phyloP scores from a whole-genome alignment of 345 rosid genomes.

The Hibiscus mutabilis region DNA sequence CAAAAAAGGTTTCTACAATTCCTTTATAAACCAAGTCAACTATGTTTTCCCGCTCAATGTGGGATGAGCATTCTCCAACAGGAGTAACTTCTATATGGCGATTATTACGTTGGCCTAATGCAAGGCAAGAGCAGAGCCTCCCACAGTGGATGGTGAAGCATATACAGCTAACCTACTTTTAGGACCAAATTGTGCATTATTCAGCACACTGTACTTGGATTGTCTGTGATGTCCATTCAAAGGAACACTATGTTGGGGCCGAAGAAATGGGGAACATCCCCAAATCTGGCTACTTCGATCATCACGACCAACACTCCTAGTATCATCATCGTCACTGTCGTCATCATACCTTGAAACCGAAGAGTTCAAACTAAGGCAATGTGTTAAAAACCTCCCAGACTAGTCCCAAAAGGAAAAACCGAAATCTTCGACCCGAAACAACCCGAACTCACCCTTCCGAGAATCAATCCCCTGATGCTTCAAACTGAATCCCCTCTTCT shows the following conservation, averaged over 20 bases:
- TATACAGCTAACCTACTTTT: slow-evolving; percentile 45
- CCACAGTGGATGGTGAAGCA: slow-evolving; percentile 61
- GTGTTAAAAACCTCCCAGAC: slow-evolving; percentile 81
- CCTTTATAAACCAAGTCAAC: too few species aligned
- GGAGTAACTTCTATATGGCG: slow-evolving; percentile 82
- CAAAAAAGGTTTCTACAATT: too few species aligned
- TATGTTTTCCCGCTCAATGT: too few species aligned
- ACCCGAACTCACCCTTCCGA: slow-evolving; percentile 36
- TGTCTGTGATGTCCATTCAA: slow-evolving; percentile 29
- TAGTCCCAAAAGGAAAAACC: slow-evolving; percentile 67
- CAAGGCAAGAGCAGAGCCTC: slow-evolving; percentile 83
- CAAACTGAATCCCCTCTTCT: slow-evolving; percentile 23
- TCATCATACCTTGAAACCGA: slow-evolving; percentile 41
- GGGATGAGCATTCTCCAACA: too few species aligned
- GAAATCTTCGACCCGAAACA: slow-evolving; percentile 50
- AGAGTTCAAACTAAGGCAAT: slow-evolving; percentile 70
- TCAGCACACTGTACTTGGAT: slow-evolving; percentile 17
- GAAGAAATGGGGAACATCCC: too few species aligned
- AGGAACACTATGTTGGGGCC: slow-evolving; percentile 28
- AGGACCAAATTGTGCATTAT: slow-evolving; percentile 33
- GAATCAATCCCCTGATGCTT: slow-evolving; percentile 32
- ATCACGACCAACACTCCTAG: slow-evolving; percentile 17
- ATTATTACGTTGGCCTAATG: slow-evolving; percentile 88
- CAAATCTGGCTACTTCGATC: slow-evolving; percentile 43
- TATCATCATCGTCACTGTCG: slow-evolving; percentile 16